phyloP scores from a whole-genome alignment of 345 rosid species.

The Euphorbia tirucalli region DNA sequence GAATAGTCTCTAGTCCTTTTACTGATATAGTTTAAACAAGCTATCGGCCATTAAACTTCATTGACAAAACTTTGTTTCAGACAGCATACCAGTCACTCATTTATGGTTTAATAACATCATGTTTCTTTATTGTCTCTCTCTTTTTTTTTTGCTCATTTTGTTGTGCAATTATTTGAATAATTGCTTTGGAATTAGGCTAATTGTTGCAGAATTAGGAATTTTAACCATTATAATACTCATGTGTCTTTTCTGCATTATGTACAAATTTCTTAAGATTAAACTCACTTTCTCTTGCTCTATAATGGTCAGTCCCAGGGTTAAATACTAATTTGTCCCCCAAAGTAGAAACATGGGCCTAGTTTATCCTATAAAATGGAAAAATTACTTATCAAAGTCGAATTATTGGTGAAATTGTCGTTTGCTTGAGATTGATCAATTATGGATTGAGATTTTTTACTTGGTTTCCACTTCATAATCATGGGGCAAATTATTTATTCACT shows the following conservation, averaged over 20 bases:
- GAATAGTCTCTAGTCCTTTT: neutral
- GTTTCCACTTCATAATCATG: too few species aligned
- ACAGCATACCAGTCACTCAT: constrained; percentile 1
- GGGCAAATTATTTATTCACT: too few species aligned
- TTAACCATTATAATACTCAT: neutral
- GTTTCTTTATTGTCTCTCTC: constrained; percentile 5
- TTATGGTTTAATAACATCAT: constrained; percentile 3
- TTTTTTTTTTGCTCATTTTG: neutral
- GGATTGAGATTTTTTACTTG: too few species aligned
- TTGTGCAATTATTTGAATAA: constrained; percentile 12
- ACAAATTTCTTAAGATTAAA: neutral
- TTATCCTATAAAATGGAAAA: too few species aligned
- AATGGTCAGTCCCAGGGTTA: too few species aligned
- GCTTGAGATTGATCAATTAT: too few species aligned
- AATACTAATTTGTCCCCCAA: too few species aligned
- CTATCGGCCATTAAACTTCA: constrained; percentile 7
- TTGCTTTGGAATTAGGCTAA: too few species aligned
- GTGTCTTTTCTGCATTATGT: neutral
- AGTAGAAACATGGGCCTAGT: too few species aligned
- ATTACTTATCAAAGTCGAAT: too few species aligned
- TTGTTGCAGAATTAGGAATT: constrained; percentile 2
- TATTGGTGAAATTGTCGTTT: too few species aligned
- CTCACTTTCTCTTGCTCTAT: neutral
- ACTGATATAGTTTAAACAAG: constrained; percentile 16
- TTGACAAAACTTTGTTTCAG: constrained; percentile 11